Evolutionary conservation across 176 grass and related monocot genomes (phyloP).

Genomic region (Zoysia japonica): DNA sequence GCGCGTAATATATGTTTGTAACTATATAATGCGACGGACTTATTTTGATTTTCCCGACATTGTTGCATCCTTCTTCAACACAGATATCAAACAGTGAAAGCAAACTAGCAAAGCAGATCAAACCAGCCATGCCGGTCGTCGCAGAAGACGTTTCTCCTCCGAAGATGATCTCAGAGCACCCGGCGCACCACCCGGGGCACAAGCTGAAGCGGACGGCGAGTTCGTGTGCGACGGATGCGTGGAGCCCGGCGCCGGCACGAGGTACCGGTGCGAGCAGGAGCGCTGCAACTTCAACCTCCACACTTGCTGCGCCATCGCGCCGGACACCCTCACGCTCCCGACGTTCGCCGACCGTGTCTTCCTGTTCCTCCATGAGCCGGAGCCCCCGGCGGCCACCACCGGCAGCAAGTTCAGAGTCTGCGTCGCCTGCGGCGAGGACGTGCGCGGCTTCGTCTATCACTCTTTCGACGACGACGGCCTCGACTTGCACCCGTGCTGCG

Average conservation of each 20-base stretch:
- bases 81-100: not conserved
- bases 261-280: slow-evolving; percentile 21
- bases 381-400: not conserved
- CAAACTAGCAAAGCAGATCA: not conserved
- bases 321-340: not conserved
- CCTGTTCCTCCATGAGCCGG: not conserved
- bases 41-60: not conserved
- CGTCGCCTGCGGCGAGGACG: slow-evolving; percentile 25
- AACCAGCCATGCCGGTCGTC: not conserved
- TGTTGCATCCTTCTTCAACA: not conserved
- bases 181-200: not conserved
- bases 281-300: slow-evolving; percentile 27
- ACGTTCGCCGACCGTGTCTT: not conserved
- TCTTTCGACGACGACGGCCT: not conserved
- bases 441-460: not conserved
- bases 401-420: not conserved
- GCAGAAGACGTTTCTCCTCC: not conserved
- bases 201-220: not conserved
- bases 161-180: not conserved
- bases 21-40: not conserved
- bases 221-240: slow-evolving; percentile 18
- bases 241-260: not conserved
- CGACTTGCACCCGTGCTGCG: slow-evolving; percentile 18
- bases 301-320: not conserved
- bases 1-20: not conserved